These are phyloP conservation scores for Drechslerella coelobrocha DNA, from an alignment of 2,329 filamentous ascomycete genomes.

Conservation along the genomic window DNA sequence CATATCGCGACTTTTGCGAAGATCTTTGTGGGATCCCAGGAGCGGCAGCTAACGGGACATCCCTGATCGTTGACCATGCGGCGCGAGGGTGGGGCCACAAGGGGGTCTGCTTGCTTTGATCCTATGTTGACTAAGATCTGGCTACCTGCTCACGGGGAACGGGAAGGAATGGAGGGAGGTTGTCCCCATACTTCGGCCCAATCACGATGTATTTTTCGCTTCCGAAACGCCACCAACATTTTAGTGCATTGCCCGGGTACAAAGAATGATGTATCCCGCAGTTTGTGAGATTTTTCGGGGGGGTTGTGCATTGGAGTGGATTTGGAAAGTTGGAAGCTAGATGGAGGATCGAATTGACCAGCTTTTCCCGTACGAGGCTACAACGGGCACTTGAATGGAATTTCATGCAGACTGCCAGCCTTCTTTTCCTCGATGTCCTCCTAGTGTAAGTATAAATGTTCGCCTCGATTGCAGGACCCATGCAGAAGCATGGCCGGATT, in stretches of 20 bases:
- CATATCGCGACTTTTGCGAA: constrained; percentile 41
- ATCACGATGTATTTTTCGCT: constrained; percentile 35
- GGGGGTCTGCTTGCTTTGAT: neutral
- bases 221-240: constrained; percentile 50
- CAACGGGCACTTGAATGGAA: constrained; percentile 14
- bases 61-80: constrained; percentile 36
- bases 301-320: constrained; percentile 25
- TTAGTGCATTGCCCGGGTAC: constrained; percentile 34
- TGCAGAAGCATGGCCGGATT: neutral
- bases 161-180: constrained; percentile 25
- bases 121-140: neutral
- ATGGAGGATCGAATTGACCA: constrained; percentile 25
- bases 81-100: constrained; percentile 37
- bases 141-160: constrained; percentile 29
- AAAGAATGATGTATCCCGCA: neutral
- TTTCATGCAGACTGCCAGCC: neutral
- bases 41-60: constrained; percentile 48
- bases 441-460: neutral
- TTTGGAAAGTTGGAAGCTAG: constrained; percentile 28
- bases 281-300: constrained; percentile 35
- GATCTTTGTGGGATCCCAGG: constrained; percentile 29
- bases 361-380: constrained; percentile 15
- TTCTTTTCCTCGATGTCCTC: no score
- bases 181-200: constrained; percentile 27
- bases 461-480: neutral